Evolutionary conservation across 306 rosid species (phyloP), one percentile per base, ranked within the genome.

Genomic region (Purshia tridentata): DNA sequence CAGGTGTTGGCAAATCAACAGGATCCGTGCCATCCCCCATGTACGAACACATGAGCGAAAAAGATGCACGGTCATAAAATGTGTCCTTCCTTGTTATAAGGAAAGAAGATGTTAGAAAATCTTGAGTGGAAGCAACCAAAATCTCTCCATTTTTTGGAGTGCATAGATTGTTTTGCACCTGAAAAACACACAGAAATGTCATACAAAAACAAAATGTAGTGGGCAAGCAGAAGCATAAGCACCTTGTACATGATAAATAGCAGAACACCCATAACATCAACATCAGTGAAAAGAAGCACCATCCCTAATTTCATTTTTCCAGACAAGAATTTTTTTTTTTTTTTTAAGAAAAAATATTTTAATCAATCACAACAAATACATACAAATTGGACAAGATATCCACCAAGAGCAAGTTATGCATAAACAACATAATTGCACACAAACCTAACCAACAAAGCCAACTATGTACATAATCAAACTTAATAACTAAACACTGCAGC

Each of bases 141-240:
- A 93, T 91, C 80, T 93, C 98, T 61, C 98, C 98, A 81, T 93
- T 93, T 83, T 93, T 93, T 6, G 98, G 98, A 13, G 98, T 93
- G 86, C 98, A 93, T 68, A 93, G 82, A 85, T 93, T 93, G 85
- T 91, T 89, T 86, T 91, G 94, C 78, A 93, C 98, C 98, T 93
- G 88, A 65, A 23, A 68, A 78, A 74, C 39, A 80, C 78, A 77
- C 41, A 42, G 55, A 65, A 81, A 52, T 45, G 18, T 78, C 60
- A 75, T 57, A 72, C 18, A 49, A 53, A 19, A 58, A 64, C 42
- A 56, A 65, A 59, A 55, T 63, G 48, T 39, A 64, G 56, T 41
- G 35, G 77, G 16, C 18, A 69, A 66, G 75, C 51, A 55, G 40
- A 50, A 40, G 48, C 62, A 72, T 72, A 47, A 63, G 53, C 51